Base-by-base conservation (phyloP, 768 basidiomycete species). In the Collybia mongolica region DNA sequence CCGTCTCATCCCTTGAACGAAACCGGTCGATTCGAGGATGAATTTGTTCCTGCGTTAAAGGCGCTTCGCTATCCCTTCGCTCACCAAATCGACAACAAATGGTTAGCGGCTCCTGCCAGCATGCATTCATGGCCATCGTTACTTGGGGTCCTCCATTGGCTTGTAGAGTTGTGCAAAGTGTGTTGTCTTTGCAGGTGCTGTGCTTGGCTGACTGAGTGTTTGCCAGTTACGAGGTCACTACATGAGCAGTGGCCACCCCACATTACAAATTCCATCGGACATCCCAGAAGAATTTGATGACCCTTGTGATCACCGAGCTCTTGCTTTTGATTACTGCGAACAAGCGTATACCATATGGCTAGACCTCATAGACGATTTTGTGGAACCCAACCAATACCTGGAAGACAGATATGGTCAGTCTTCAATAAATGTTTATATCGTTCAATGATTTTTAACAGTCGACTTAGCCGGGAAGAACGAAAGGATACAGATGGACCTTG, bases 71-170 rank as follows among this genome's bases (percentile, higher is more conserved):
- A 98, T 68, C 96, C 97, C 0, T 90, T 84, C 51, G 77, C 83
- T 3, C 78, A 85, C 44, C 77, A 82, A 50, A 79, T 98, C 15
- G 90, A 93, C 57, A 84, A 85, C 45, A 94, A 90, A 55, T 92
- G 90, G 79, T 68, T 98, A 4, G 86, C 86, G 6, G 87, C 94
- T 2, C 90, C 93, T 0, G 95, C 91, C 0, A 88, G 86, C 47
- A 87, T 89, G 74, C 89, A 92, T 68, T 85, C 88, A n/a, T 98
- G 96, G 97, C 91, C 93, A 0, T 75, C 82, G 18, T 68, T 97
- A 20, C 74, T 98, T 14, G 96, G 90, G 18, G 88, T 90, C 60
- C 64, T 98, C 28, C 89, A 95, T 67, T 99, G 97, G 97, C 71
- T 99, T 12, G 90, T 90, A 6, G 86, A 91, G 58, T 66, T 91